These are phyloP conservation scores for Microcyclospora pomicola DNA, from an alignment of 2,329 filamentous ascomycete species.

Conservation along the genomic window DNA sequence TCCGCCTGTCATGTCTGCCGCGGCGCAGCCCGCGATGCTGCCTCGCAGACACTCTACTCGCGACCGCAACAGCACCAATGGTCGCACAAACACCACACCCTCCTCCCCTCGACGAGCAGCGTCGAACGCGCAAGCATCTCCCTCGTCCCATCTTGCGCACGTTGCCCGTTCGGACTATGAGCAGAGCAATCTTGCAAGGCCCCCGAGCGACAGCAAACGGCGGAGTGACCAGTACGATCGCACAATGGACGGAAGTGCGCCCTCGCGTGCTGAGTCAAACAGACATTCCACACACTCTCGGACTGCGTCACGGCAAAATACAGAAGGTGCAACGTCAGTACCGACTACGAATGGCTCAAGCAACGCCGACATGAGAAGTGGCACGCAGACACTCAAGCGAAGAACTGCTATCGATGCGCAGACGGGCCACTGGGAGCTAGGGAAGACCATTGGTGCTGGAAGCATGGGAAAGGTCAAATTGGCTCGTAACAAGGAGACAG, in stretches of 20 bases:
- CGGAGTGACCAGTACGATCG: conserved; percentile 53
- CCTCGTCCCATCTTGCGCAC: conserved; percentile 26
- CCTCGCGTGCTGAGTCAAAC: conserved; percentile 38
- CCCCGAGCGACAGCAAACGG: conserved; percentile 34
- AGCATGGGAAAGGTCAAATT: conserved; percentile 99
- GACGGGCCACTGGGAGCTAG: conserved; percentile 85
- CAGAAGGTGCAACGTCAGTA: conserved; percentile 24
- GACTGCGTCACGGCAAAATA: conserved; percentile 28
- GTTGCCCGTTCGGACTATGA: conserved; percentile 60
- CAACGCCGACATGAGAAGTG: conserved; percentile 5
- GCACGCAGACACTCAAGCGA: conserved; percentile 32
- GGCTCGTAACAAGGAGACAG: conserved; percentile 75
- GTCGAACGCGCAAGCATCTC: conserved; percentile 15
- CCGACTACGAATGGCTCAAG: conserved; percentile 13
- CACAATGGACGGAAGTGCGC: conserved; percentile 9
- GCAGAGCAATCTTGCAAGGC: conserved; percentile 49
- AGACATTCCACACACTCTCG: conserved; percentile 29
- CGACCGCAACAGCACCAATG: not conserved
- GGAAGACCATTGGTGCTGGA: conserved; percentile 91
- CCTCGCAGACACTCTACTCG: conserved; percentile 35
- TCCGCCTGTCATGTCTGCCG: conserved; percentile 25
- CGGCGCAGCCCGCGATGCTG: conserved; percentile 33
- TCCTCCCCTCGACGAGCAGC: conserved; percentile 23
- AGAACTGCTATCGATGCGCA: conserved; percentile 78
- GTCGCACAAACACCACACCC: conserved; percentile 31